Percentiles rank a stretch among this genome's conserved stretches.
These are phyloP conservation scores for Solanum chilense DNA, from an alignment of 257 asterid genomes.

Conservation along the genomic window DNA sequence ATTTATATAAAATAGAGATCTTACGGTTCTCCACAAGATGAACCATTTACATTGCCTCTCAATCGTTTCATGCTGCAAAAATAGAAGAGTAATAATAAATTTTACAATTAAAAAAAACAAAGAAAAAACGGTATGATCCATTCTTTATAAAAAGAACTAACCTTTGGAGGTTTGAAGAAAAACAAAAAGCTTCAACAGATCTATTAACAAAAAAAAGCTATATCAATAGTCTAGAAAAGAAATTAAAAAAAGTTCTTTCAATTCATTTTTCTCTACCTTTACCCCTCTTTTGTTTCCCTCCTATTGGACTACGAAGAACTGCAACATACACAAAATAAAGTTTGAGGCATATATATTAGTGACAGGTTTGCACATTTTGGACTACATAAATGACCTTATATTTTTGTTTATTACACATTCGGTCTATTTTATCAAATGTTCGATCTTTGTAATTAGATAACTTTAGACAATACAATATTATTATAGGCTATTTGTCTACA, in stretches of 20 bases:
- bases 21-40: conserved; percentile 78
- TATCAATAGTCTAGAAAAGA: conserved; percentile 12
- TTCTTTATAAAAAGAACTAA: conserved; percentile 8
- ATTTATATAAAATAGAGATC: conserved; percentile 6
- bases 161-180: conserved; percentile 29
- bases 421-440: background rate
- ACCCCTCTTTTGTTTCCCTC: background rate
- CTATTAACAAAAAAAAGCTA: conserved; percentile 13
- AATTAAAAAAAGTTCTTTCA: background rate
- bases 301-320: background rate
- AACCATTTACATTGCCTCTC: conserved; percentile 43
- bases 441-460: background rate
- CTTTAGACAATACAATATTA: too few species aligned
- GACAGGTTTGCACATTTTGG: background rate
- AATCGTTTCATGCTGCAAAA: conserved; percentile 57
- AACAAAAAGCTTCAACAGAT: conserved; percentile 32
- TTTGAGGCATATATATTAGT: background rate
- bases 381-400: background rate
- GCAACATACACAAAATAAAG: background rate
- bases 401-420: background rate
- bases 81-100: background rate
- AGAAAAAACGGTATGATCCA: background rate
- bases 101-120: background rate
- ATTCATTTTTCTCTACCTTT: background rate
- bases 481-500: too few species aligned